These are phyloP conservation scores for Debaryomyces tyrocola DNA, from an alignment of 805 yeast genomes.

Conservation along the genomic window DNA sequence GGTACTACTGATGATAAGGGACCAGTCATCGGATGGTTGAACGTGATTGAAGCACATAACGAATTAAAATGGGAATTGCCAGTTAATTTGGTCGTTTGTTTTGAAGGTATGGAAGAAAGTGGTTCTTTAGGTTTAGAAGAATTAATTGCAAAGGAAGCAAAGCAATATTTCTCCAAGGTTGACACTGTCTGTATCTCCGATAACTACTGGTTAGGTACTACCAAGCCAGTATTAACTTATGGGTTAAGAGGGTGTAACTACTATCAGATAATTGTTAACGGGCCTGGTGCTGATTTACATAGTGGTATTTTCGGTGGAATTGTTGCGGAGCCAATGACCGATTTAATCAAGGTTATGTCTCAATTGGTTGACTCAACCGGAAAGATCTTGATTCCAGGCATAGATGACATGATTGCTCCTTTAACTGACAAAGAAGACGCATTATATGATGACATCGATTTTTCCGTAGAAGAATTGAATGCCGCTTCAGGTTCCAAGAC, in stretches of 20 bases:
- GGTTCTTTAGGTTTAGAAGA: conserved; percentile 92
- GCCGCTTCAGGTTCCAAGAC: conserved; percentile 88
- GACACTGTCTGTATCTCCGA: conserved; percentile 96
- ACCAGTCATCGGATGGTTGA: conserved; percentile 96
- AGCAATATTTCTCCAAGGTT: conserved; percentile 77
- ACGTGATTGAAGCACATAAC: conserved; percentile 86
- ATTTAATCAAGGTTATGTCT: conserved; percentile 74
- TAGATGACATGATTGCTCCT: conserved; percentile 93
- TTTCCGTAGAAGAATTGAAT: conserved; percentile 78
- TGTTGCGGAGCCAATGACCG: conserved; percentile 96
- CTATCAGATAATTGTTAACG: conserved; percentile 77
- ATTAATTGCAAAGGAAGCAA: conserved; percentile 77
- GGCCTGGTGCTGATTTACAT: conserved; percentile 97
- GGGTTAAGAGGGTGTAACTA: conserved; percentile 97
- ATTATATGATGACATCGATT: conserved; percentile 84
- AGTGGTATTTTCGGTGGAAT: conserved; percentile 98
- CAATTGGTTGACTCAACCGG: conserved; percentile 81
- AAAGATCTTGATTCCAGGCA: conserved; percentile 81
- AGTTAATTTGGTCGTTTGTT: conserved; percentile 87
- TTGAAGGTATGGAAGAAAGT: conserved; percentile 99
- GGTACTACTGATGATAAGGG: conserved; percentile 99
- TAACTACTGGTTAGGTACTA: conserved; percentile 98
- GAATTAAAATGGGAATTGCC: conserved; percentile 86
- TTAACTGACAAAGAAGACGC: conserved; percentile 76
- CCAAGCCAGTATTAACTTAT: conserved; percentile 94